Conservation (phyloP, 164 flowering plant genomes). For the Kalanchoe fedtschenkoi region DNA sequence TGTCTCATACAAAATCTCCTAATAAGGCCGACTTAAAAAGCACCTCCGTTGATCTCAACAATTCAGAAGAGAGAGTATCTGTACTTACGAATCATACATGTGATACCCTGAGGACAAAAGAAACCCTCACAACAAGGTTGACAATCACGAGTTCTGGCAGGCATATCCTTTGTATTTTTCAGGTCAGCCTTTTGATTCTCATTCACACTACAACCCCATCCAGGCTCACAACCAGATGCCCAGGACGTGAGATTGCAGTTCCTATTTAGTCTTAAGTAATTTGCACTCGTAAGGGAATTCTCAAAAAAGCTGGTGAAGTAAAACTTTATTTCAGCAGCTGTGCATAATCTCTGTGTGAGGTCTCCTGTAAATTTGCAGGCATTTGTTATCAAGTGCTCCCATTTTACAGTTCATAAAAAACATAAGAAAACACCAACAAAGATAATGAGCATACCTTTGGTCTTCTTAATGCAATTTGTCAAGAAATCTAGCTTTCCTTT, state of each 20-base stretch:
- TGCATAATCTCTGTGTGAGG: conserved; percentile 51
- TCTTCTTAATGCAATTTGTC: conserved; percentile 32
- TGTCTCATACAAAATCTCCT: too few relatives aligned
- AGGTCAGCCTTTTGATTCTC: conserved; percentile 16
- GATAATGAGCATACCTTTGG: conserved; percentile 31
- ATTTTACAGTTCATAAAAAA: background rate
- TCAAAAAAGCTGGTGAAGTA: conserved; percentile 41
- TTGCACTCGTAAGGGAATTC: conserved; percentile 13
- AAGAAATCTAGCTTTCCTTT: conserved; percentile 37
- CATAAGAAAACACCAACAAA: background rate
- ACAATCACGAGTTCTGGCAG: conserved; percentile 26
- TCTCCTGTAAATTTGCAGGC: conserved; percentile 36
- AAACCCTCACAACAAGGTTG: conserved; percentile 52
- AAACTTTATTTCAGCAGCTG: conserved; percentile 73
- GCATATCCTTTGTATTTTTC: conserved; percentile 19
- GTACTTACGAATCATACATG: conserved; percentile 62
- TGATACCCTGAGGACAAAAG: conserved; percentile 49
- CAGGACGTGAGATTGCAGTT: conserved; percentile 46
- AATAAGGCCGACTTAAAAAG: too few relatives aligned
- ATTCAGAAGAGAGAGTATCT: conserved; percentile 1
- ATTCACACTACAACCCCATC: conserved; percentile 37
- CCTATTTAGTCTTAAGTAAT: conserved; percentile 28
- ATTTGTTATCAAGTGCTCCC: background rate
- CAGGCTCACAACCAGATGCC: conserved; percentile 55
- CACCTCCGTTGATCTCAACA: background rate